These are phyloP conservation scores for Lophium mytilinum DNA, from an alignment of 495 filamentous ascomycete species.

Conservation along the genomic window DNA sequence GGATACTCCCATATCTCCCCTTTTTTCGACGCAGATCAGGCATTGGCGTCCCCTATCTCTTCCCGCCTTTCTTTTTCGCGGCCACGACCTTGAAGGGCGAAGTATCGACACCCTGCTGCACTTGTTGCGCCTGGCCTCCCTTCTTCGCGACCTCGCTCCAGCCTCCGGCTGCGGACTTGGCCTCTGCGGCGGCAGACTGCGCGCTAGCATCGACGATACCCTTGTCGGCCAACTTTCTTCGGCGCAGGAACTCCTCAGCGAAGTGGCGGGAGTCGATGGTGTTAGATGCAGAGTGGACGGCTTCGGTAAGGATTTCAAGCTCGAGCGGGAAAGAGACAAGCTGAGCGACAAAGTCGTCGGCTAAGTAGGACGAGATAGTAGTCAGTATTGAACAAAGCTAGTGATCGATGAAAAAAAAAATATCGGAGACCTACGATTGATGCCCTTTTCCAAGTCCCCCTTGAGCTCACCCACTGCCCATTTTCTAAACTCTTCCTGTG, in stretches of 20 bases:
- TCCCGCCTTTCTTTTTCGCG: slow-evolving; percentile 76
- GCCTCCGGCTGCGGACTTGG: slow-evolving; percentile 43
- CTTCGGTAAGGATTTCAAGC: slow-evolving; percentile 73
- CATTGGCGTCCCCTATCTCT: slow-evolving; percentile 22
- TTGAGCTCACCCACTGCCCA: slow-evolving; percentile 74
- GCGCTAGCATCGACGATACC: slow-evolving; percentile 57
- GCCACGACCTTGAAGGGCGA: slow-evolving; percentile 79
- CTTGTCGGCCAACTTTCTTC: slow-evolving; percentile 84
- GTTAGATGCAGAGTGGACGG: slow-evolving; percentile 74
- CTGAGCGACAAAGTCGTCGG: slow-evolving; percentile 69
- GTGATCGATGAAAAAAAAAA: not conserved
- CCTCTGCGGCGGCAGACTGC: slow-evolving; percentile 36
- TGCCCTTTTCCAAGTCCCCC: slow-evolving; percentile 50
- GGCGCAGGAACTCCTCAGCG: slow-evolving; percentile 86
- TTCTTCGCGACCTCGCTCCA: slow-evolving; percentile 99
- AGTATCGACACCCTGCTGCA: slow-evolving; percentile 35
- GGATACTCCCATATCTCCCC: not conserved
- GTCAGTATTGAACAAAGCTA: not conserved
- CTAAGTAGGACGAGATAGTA: slow-evolving; percentile 28
- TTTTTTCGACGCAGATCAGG: not conserved
- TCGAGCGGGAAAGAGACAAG: slow-evolving; percentile 70
- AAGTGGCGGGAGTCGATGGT: slow-evolving; percentile 89
- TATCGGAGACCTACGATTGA: slow-evolving; percentile 44
- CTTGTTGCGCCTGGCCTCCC: slow-evolving; percentile 44
- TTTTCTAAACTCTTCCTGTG: slow-evolving; percentile 83